Evolutionary conservation across 768 basidiomycete species (phyloP).

Genomic region (Cantharellus cinnabarinus): DNA sequence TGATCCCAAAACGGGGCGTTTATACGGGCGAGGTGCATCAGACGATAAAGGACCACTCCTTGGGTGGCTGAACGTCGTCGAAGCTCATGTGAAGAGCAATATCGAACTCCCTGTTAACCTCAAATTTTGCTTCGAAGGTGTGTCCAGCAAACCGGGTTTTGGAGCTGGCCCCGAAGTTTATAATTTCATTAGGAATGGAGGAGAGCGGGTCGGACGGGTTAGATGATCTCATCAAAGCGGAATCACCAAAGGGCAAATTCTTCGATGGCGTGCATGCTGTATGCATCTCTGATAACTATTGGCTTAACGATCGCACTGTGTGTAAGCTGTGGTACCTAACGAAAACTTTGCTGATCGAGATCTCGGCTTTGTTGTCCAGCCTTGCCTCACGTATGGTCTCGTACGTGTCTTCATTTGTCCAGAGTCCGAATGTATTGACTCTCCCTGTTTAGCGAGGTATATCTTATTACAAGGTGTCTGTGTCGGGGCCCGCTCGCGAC

Average conservation of each 20-base stretch:
- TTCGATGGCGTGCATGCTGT: slow-evolving; percentile 81
- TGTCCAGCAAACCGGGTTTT: background rate
- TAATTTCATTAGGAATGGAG: slow-evolving; percentile 45
- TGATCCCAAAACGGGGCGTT: slow-evolving; percentile 30
- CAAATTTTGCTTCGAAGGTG: slow-evolving; percentile 73
- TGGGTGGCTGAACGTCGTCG: slow-evolving; percentile 78
- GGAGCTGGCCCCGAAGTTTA: background rate
- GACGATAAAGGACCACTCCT: slow-evolving; percentile 85
- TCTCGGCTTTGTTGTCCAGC: slow-evolving; percentile 12
- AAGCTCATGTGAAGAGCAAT: slow-evolving; percentile 49
- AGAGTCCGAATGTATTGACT: background rate
- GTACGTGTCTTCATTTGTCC: slow-evolving; percentile 4
- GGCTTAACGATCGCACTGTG: slow-evolving; percentile 62
- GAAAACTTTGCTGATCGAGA: background rate
- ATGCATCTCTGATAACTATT: slow-evolving; percentile 94
- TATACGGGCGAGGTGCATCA: slow-evolving; percentile 72
- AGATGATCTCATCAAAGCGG: slow-evolving; percentile 48
- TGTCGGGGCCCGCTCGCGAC: slow-evolving; percentile 71
- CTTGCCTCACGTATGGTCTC: slow-evolving; percentile 69
- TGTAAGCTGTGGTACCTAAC: background rate
- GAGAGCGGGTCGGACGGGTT: slow-evolving; percentile 83
- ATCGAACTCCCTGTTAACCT: slow-evolving; percentile 74
- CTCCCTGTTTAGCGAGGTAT: slow-evolving; percentile 37
- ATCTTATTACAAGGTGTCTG: slow-evolving; percentile 62
- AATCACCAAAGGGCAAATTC: slow-evolving; percentile 41